Evolutionary conservation across 306 rosid genomes (phyloP), one percentile per base, ranked within the genome.

Genomic region (Potentilla sterilis): DNA sequence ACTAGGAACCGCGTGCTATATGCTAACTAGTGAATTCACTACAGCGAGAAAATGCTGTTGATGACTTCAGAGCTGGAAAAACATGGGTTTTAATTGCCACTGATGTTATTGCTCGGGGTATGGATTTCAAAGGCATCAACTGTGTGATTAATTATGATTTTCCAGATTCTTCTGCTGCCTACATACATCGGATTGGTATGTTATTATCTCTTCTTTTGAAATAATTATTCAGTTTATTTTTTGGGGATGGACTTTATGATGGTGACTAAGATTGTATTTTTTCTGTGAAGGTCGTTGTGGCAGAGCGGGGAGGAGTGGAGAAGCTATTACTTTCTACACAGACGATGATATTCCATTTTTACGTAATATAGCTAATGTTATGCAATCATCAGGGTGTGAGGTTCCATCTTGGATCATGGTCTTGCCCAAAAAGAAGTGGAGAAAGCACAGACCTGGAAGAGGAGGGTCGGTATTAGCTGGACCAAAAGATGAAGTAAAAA

Each of bases 61-160:
- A 95, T 70, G 80, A 86, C 86, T 95, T 95, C 90, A 85, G 99
- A 89, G 92, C 97, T 38, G 97, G 99, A 34, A 90, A 92, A 81
- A 87, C 97, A 51, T 95, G 99, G 99, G 96, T 95, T 80, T 85
- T 95, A 77, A 92, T 95, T 82, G 97, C 97, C 72, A 95, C 97
- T 67, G 99, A 95, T 72, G 96, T 95, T 64, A 91, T 95, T 85
- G 97, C 99, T 51, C 91, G 97, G 55, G 99, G 99, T 72, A 92
- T 95, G 97, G 97, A 95, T 86, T 95, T 95, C 84, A 92, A 95
- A 86, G 97, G 90, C 34, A 86, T 95, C 77, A 90, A 92, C 82
- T 89, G 93, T 47, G 97, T 95, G 73, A 88, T 95, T 80, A 95
- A 95, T 76, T 95, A 90, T 67, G 99, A 95, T 80, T 95, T 95